Base-by-base conservation (phyloP, 2,329 filamentous ascomycete species). In the Didymella pomorum region DNA sequence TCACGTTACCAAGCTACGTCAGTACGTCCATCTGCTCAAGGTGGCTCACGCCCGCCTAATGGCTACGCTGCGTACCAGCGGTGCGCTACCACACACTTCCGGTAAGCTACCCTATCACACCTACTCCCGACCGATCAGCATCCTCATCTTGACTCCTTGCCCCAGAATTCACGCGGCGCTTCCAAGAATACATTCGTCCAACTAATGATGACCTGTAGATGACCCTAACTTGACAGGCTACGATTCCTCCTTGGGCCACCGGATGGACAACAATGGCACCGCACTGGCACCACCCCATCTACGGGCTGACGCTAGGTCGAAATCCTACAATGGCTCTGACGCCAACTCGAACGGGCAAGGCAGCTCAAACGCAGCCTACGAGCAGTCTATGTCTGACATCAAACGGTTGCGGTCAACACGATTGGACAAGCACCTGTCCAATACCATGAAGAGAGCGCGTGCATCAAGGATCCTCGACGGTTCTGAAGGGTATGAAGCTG, bases 371-470 rank as follows among this genome's bases (percentile, higher is more conserved):
- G 70, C 75, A 16, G 92, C 91, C 26, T 95, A 98, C 74, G 94
- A 98, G 80, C 96, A 93, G 79, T 97, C 94, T 45, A 88, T 99
- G 67, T 96, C 95, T 66, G 95, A 99, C 78, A 95, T 99, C 73
- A 89, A 93, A 70, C 87, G 95, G 62, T 80, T 99, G 58, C 88
- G 94, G 65, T 98, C 95, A 61, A 98, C 94, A 21, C 89, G 95
- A 28, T 89, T 98, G 73, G 94, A 99, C 72, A 94, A 96, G 72
- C 92, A 96, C 70, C 81, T 99, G 42, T 98, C 94, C 33, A 96
- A 92, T 21, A 97, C 93, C 49, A 93, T 94, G 75, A 91, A 91
- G 74, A 95, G 93, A 70, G 92, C 94, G 47, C 86, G 95, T 66
- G 92, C 92, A 25, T 98, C 95, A 9, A 87, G 92, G 53, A 93